Conservation (phyloP, 352 stramenopile genomes). For the Pythium myriotylum region DNA sequence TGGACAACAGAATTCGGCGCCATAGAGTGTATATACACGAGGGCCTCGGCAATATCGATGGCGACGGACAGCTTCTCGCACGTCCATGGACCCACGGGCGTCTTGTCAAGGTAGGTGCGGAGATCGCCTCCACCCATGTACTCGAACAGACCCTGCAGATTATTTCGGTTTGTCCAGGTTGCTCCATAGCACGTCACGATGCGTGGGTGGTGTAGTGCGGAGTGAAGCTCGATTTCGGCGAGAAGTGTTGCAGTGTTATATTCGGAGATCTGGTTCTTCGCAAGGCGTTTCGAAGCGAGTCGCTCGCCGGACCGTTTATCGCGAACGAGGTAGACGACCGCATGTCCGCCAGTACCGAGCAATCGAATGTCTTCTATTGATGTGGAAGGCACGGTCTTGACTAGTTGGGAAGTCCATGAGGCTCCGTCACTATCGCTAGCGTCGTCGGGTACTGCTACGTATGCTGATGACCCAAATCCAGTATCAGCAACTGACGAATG, state of each 20-base stretch:
- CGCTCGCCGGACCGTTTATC: not conserved
- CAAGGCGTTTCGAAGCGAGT: slow-evolving; percentile 10
- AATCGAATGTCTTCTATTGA: not conserved
- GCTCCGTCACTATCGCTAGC: too few relatives aligned
- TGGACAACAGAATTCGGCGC: slow-evolving; percentile 18
- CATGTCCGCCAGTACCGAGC: slow-evolving; percentile 2
- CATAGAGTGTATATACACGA: slow-evolving; percentile 25
- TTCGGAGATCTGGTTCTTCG: slow-evolving; percentile 2
- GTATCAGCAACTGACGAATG: too few relatives aligned
- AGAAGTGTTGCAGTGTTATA: slow-evolving; percentile 23
- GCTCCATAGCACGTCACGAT: slow-evolving; percentile 40
- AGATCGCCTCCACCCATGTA: slow-evolving; percentile 1
- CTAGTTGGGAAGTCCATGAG: too few relatives aligned
- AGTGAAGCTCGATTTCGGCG: slow-evolving; percentile 38
- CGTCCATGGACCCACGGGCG: not conserved
- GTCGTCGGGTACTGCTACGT: too few relatives aligned
- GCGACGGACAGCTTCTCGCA: slow-evolving; percentile 16
- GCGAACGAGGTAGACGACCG: slow-evolving; percentile 7
- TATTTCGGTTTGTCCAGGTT: slow-evolving; percentile 17
- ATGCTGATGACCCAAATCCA: too few relatives aligned
- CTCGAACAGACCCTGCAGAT: slow-evolving; percentile 17
- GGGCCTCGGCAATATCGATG: slow-evolving; percentile 17
- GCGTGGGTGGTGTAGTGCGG: slow-evolving; percentile 30
- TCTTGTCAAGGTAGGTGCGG: slow-evolving; percentile 22
- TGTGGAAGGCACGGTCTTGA: not conserved